A percentile compares a stretch with the other conserved stretches of the same genome.
Conservation (phyloP, 164 flowering plant species). For the Berberis vulgaris region DNA sequence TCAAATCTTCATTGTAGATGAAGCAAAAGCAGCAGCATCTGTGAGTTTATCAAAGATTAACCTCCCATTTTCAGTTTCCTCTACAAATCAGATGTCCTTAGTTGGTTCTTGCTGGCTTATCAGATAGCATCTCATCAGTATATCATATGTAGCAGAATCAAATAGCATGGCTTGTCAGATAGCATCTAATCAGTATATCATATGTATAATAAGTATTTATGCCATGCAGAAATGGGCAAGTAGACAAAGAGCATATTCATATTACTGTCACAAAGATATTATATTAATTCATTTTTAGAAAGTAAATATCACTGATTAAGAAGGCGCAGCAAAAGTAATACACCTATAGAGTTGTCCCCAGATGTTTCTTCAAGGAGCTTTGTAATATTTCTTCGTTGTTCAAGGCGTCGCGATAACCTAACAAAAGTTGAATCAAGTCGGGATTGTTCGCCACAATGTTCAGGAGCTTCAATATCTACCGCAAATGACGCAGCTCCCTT, state of each 20-base stretch:
- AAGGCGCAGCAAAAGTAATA: background rate
- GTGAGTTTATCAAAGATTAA: too few species aligned
- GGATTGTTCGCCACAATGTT: slow-evolving; percentile 10
- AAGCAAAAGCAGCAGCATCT: too few species aligned
- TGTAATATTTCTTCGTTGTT: slow-evolving; percentile 44
- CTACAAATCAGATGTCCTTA: too few species aligned
- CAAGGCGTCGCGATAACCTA: slow-evolving; percentile 30
- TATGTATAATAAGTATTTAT: too few species aligned
- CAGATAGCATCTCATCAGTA: too few species aligned
- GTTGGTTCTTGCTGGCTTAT: too few species aligned
- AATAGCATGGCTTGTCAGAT: too few species aligned
- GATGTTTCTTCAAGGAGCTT: slow-evolving; percentile 13
- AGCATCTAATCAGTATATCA: too few species aligned
- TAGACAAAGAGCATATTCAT: background rate
- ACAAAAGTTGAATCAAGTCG: slow-evolving; percentile 17
- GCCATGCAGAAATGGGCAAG: too few species aligned
- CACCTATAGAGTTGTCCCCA: slow-evolving; percentile 26
- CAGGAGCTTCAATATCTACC: slow-evolving; percentile 55
- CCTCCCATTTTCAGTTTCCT: too few species aligned
- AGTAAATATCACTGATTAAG: background rate
- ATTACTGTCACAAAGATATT: background rate
- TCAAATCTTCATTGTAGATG: too few species aligned
- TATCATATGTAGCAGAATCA: too few species aligned
- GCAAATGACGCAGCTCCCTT: slow-evolving; percentile 76
- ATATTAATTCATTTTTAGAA: background rate